These are phyloP conservation scores for Pichia heedii DNA, from an alignment of 805 yeast species.

Conservation along the genomic window DNA sequence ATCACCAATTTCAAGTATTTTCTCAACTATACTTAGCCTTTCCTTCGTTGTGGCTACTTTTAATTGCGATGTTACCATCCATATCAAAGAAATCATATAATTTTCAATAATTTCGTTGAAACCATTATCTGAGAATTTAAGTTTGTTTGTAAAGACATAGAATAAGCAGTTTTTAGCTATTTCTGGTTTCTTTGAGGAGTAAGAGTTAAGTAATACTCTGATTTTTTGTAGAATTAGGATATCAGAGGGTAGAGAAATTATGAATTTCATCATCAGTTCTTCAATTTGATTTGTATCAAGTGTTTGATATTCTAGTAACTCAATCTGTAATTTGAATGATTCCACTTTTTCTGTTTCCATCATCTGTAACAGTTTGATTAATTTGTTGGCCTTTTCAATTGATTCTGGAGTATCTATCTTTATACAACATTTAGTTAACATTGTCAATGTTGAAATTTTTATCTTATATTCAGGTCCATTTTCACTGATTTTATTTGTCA, in stretches of 20 bases:
- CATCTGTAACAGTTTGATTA: conserved; percentile 19
- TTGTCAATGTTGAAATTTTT: conserved; percentile 17
- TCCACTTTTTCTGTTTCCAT: conserved; percentile 24
- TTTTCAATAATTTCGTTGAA: conserved; percentile 5
- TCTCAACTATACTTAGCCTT: conserved; percentile 14
- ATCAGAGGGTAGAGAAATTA: conserved; percentile 22
- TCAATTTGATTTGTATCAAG: conserved; percentile 15
- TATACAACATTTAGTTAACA: conserved; percentile 23
- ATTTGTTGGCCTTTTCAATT: conserved; percentile 14
- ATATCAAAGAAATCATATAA: conserved; percentile 12
- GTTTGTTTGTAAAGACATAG: conserved; percentile 27
- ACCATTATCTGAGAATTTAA: conserved; percentile 10
- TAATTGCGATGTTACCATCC: conserved; percentile 18
- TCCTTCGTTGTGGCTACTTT: conserved; percentile 9
- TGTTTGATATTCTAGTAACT: conserved; percentile 13
- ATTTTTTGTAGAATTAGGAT: conserved; percentile 12
- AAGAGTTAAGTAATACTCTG: conserved; percentile 9
- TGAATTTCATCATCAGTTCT: conserved; percentile 29
- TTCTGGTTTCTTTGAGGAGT: conserved; percentile 16
- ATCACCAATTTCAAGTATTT: conserved; percentile 22
- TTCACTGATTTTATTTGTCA: not conserved
- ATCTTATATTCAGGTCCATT: conserved; percentile 14
- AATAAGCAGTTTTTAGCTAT: conserved; percentile 28
- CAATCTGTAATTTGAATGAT: conserved; percentile 24
- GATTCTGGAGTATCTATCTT: conserved; percentile 14